phyloP scores from a whole-genome alignment of 2,329 filamentous ascomycete species.

The Chalaropsis thielavioides region DNA sequence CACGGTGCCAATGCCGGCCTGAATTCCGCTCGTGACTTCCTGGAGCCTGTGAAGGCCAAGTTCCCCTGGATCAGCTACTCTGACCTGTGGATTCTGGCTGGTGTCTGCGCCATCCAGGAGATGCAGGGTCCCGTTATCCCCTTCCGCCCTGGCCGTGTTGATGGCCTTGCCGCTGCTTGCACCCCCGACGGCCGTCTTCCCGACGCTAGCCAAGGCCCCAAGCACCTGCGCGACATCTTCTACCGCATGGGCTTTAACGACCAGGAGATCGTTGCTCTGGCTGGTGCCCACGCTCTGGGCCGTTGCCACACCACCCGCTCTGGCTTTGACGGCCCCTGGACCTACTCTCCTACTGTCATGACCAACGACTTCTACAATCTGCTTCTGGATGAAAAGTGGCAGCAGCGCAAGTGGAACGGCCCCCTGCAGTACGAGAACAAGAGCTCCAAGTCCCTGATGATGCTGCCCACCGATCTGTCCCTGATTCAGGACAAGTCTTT shows the following conservation, averaged over 20 bases:
- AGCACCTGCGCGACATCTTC: constrained; percentile 85
- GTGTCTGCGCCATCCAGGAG: constrained; percentile 79
- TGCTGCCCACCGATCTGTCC: constrained; percentile 86
- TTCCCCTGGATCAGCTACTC: constrained; percentile 96
- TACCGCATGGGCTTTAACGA: constrained; percentile 96
- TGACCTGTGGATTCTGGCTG: constrained; percentile 88
- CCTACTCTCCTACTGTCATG: constrained; percentile 76
- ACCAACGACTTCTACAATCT: constrained; percentile 93
- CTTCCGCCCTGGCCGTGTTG: constrained; percentile 72
- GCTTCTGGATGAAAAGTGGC: constrained; percentile 83
- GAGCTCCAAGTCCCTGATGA: constrained; percentile 80
- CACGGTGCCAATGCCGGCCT: constrained; percentile 93
- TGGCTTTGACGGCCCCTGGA: constrained; percentile 82
- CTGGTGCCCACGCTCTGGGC: constrained; percentile 73
- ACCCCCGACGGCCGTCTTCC: constrained; percentile 82
- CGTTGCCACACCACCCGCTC: constrained; percentile 82
- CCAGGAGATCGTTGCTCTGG: constrained; percentile 84
- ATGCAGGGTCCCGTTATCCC: constrained; percentile 81
- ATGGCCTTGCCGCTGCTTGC: constrained; percentile 69
- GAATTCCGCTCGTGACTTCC: constrained; percentile 73
- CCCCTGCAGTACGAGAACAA: constrained; percentile 82
- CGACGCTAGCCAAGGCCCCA: constrained; percentile 61
- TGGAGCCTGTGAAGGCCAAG: constrained; percentile 74
- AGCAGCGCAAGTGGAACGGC: constrained; percentile 79
- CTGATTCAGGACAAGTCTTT: constrained; percentile 81